Evolutionary conservation across 2,329 filamentous ascomycete species (phyloP), one percentile per base, ranked within the genome.

Genomic region (Pseudogymnoascus sp.): DNA sequence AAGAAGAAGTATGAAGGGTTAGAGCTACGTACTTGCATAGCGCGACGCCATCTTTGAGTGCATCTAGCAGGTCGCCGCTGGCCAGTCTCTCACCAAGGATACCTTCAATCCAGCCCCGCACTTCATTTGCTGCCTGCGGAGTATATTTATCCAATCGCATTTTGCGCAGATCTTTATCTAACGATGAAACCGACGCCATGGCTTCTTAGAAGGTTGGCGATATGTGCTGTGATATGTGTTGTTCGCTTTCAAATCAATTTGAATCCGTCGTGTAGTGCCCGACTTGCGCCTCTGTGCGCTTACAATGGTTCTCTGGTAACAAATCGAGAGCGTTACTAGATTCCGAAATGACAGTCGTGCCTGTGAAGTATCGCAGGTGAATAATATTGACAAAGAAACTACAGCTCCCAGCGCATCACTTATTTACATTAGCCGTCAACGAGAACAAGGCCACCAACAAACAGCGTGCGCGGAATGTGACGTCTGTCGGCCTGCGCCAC

Each of bases 81-180:
- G 88, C 78, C 62, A 97, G 79, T 60, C 80, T 83, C 72, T 92
- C 88, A 66, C 89, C 90, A 35, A 99, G 77, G 1, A 86, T 82
- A 39, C 85, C 83, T 75, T 97, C 92, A 67, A 99, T 92, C 91
- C 94, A 99, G 66, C 80, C 75, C 55, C 87, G 86, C 19, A 86
- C 88, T 78, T 97, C 92, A 69, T 91, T 91, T 60, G 92, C 92
- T 41, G 92, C 92, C 69, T 89, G 86, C 22, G 92, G 91, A 1
- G 93, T 97, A 77, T 96, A 97, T 77, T 93, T 90, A 65, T 92
- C 90, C 71, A 96, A 82, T 76, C 94, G 92, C 82, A 97, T 77
- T 75, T 87, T 92, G 82, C 91, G 90, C 85, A 99, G 83, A 80
- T 99, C 94, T 76, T 93, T 93, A 77, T 97, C 94, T 65, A 99